Evolutionary conservation across 495 filamentous ascomycete genomes (phyloP).

Genomic region (Jackrogersella minutella): DNA sequence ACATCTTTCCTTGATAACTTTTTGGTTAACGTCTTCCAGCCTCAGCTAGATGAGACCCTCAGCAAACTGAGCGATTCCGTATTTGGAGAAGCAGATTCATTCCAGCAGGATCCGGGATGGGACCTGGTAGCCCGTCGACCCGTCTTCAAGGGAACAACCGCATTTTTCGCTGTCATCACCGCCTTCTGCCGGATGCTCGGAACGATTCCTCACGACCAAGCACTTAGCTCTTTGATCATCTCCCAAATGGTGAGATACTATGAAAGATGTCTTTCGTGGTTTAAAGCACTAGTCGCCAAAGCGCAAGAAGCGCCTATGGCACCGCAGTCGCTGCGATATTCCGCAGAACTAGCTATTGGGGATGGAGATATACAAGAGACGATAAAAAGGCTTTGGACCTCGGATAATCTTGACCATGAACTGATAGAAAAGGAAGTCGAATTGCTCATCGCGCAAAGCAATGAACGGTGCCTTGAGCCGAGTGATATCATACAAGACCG

Average conservation of each 20-base stretch:
- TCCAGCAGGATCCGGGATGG: conserved; percentile 89
- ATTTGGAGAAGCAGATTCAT: conserved; percentile 85
- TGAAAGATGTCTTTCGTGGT: conserved; percentile 90
- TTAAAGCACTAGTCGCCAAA: conserved; percentile 72
- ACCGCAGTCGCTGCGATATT: conserved; percentile 67
- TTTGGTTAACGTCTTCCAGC: conserved; percentile 96
- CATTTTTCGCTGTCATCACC: conserved; percentile 84
- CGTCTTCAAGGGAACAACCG: conserved; percentile 90
- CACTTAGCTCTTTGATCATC: conserved; percentile 90
- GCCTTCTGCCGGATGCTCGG: conserved; percentile 95
- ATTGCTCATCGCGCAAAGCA: conserved; percentile 70
- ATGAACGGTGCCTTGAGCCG: conserved; percentile 68
- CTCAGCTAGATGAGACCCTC: conserved; percentile 94
- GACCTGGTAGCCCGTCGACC: conserved; percentile 75
- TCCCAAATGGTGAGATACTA: conserved; percentile 89
- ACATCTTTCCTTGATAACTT: conserved; percentile 98
- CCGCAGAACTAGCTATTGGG: conserved; percentile 72
- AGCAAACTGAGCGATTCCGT: conserved; percentile 84
- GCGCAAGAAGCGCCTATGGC: conserved; percentile 54
- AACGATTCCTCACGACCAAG: conserved; percentile 93
- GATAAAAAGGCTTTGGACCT: conserved; percentile 68
- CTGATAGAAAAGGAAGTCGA: conserved; percentile 71
- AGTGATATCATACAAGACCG: conserved; percentile 89
- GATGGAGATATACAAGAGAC: conserved; percentile 71
- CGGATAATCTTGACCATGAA: conserved; percentile 51